These are phyloP conservation scores for Fusarium transvaalense DNA, from an alignment of 2,329 filamentous ascomycete genomes.

Conservation along the genomic window DNA sequence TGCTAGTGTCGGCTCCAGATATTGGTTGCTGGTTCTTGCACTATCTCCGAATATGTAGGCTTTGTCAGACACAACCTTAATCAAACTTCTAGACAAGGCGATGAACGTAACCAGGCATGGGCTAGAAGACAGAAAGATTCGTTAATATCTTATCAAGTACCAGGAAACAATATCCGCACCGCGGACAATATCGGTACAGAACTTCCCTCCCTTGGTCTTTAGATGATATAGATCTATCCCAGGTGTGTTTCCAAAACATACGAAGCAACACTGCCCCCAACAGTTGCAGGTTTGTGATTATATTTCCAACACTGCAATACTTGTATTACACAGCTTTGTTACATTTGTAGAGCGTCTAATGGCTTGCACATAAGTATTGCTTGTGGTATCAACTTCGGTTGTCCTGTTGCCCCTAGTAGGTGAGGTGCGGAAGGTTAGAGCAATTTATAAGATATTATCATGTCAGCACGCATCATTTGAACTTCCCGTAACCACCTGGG, in stretches of 20 bases:
- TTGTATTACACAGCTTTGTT: background rate
- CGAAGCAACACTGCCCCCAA: background rate
- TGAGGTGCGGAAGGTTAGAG: constrained; percentile 20
- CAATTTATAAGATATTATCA: constrained; percentile 29
- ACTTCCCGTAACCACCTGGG: constrained; percentile 29
- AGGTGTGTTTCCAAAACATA: background rate
- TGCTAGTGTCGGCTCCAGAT: constrained; percentile 3
- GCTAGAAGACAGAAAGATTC: constrained; percentile 16
- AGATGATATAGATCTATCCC: constrained; percentile 16
- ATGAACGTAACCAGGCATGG: background rate
- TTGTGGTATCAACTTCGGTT: constrained; percentile 19
- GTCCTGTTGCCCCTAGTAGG: constrained; percentile 31
- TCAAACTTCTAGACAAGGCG: constrained; percentile 1
- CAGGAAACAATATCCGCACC: constrained; percentile 18
- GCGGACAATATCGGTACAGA: constrained; percentile 2
- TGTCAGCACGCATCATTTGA: constrained; percentile 32
- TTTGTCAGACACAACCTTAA: constrained; percentile 30
- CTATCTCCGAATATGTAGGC: background rate
- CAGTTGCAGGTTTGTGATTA: background rate
- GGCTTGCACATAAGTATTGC: background rate
- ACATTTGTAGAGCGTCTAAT: no score
- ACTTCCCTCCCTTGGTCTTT: constrained; percentile 16
- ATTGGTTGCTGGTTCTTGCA: background rate
- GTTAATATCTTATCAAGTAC: constrained; percentile 12
- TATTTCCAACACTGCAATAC: background rate